Base-by-base conservation (phyloP, 768 basidiomycete species). In the Thelephora aurantiotincta region DNA sequence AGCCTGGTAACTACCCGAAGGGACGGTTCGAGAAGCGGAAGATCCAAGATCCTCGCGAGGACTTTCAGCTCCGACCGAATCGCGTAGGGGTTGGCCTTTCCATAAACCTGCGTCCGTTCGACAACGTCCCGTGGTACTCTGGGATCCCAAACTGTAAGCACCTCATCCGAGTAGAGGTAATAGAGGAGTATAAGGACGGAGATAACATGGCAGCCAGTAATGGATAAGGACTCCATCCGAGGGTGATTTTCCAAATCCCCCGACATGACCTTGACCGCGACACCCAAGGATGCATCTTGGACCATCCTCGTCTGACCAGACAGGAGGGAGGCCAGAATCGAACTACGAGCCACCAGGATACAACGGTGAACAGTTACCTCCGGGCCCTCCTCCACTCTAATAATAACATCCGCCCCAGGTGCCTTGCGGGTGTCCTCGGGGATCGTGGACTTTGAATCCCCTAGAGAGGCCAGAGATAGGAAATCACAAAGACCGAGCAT, bases 141-240 rank as follows among this genome's bases (percentile, higher is more conserved):
- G 11, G 71, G 68, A 59, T 98, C 92, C 88, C 91, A 93, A 12
- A 92, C 61, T 0, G 88, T 79, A 11, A 88, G 67, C 1, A 93
- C 62, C 35, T 80, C 74, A 59, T 99, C 94, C 1, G 85, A 74
- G 62, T 97, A 97, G n/a, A 97, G 62, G 57, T 91, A 97, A 19
- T 79, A 72, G 16, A 96, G 60, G 16, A 97, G 66, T 18, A 94
- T 70, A 13, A 96, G 72, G 13, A 82, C 62, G 0, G 88, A 66
- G 6, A 93, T 64, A 0, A 82, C 70, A 41, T 78, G 74, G 51
- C 75, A 77, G 1, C 77, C 77, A 0, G 66, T 57, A 38, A 94
- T 55, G 14, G 59, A 58, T 1, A 84, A 58, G 11, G 63, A 60
- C 16, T 48, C 51, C 5, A 46, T 22, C 16, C 46, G 51, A 0